Base-by-base conservation (phyloP, 768 basidiomycete genomes). In the Rhodotorula taiwanensis region DNA sequence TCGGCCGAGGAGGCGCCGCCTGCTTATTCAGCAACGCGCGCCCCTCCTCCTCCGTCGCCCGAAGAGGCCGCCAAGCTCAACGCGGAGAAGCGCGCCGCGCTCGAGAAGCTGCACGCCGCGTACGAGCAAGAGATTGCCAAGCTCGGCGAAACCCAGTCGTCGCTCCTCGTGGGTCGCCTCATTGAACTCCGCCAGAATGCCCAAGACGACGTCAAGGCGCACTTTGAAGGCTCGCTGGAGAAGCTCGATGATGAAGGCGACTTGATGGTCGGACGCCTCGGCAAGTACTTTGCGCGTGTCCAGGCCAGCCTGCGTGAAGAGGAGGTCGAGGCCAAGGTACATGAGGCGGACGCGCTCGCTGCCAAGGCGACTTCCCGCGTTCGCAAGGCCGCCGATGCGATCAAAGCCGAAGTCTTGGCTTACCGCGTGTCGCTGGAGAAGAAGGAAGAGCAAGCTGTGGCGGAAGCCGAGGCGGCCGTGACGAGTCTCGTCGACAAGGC, bases 121-220 rank as follows among this genome's bases (percentile, higher is more conserved):
- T 73, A 69, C 65, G 69, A 71, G 55, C 44, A 45, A 18, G 71
- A 72, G 34, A 69, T 73, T 31, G 54, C 66, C 36, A 53, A 58
- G 13, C 70, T 71, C 41, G 72, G 70, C 0, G 58, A 63, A 41
- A 51, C 60, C 9, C 69, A 73, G 52, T 62, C 65, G 13, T 47
- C 47, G 4, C 62, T 72, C 7, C 62, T 72, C 53, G 57, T 67
- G 31, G 50, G 62, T 3, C 58, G 72, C 14, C 52, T 73, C 18
- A 50, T 36, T 45, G 52, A 55, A 36, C 56, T 73, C 25, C 59
- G 72, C n/a, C 7, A n/a, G 9, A 41, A 56, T 16, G 71, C 71
- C 2, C 18, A 62, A 15, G 49, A 54, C 20, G 72, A 73, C 55
- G 55, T 73, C 31, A 66, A 69, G 6, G 42, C 50, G 21, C 55